Percentiles rank a stretch among this genome's conserved stretches.
phyloP scores from a whole-genome alignment of 805 yeast species.

The Saturnispora bothae region DNA sequence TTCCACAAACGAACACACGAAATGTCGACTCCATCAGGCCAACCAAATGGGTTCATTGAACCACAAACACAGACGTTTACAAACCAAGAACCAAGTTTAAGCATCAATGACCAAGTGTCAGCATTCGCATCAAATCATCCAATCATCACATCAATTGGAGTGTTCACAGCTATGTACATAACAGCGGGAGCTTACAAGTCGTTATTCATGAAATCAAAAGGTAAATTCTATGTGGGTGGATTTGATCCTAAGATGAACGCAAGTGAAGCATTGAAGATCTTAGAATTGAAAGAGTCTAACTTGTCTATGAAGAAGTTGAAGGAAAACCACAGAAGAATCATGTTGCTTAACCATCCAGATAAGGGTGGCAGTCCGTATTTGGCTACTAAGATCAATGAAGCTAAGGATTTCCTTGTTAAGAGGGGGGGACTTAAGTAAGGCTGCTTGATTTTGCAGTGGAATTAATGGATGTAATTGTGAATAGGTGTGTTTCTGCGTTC shows the following conservation, averaged over 20 bases:
- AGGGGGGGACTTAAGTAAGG: conserved; percentile 36
- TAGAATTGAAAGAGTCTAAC: conserved; percentile 61
- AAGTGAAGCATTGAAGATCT: conserved; percentile 77
- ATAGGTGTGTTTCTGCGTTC: too few species aligned
- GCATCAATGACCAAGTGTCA: conserved; percentile 34
- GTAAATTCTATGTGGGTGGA: conserved; percentile 73
- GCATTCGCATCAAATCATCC: conserved; percentile 70
- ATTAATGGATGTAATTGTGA: too few species aligned
- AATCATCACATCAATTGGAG: conserved; percentile 59
- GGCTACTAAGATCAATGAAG: conserved; percentile 89
- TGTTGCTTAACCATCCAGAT: conserved; percentile 90
- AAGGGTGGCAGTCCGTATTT: conserved; percentile 84
- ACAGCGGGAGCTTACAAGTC: conserved; percentile 60
- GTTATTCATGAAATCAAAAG: conserved; percentile 52
- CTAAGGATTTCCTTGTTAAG: conserved; percentile 68
- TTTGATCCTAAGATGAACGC: conserved; percentile 87
- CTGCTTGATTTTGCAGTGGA: neutral
- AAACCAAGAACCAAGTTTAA: neutral
- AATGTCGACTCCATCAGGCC: too few species aligned
- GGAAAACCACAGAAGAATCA: conserved; percentile 71
- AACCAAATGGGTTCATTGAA: neutral
- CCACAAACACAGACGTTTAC: conserved; percentile 1
- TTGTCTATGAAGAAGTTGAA: conserved; percentile 55
- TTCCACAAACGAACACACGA: too few species aligned
- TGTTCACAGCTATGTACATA: conserved; percentile 50